Evolutionary conservation across 2,329 filamentous ascomycete genomes (phyloP), one percentile per base, ranked within the genome.

Genomic region (Cladosporium sp.): DNA sequence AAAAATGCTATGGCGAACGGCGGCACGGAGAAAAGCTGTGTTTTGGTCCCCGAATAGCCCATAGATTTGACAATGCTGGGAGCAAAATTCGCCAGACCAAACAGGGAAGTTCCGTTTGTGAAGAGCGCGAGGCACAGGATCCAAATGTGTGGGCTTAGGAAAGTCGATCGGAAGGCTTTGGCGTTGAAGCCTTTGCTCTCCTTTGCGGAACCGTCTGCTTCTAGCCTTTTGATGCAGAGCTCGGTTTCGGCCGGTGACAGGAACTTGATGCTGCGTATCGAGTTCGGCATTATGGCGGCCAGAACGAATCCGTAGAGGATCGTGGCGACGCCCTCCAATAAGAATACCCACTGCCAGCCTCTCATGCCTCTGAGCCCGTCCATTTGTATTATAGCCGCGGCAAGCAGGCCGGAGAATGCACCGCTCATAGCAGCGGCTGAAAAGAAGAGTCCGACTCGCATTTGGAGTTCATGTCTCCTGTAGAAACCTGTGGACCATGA

Each of bases 1-100:
- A 88, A 67, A 2, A 88, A 87, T 0, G 88, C 89, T 0, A 80
- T 83, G 0, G 85, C 88, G 67, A 93, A 93, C 0, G 89, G 89
- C 0, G 89, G 88, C 0, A 92, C 88, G 11, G 82, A 85, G 51
- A 92, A 80, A 1, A 93, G 80, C 67, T 92, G 89, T 0, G 87
- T 83, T 7, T 75, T 81, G 1, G 88, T 86, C 0, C 80, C 75
- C 15, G 80, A 75, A 73, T 88, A 84, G 14, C 82, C 82, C 36
- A 75, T 67, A 15, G 62, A 64, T 7, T 52, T 59, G 34, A 69
- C 62, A 34, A 70, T 69, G 12, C 67, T 69, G 37, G 69, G 69
- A 12, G 58, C 34, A 11, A 56, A 56, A 15, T 56, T 56, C 19
- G 54, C 54, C 2, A 56, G 54, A 5, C 54, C 54, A n/a, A 56